Evolutionary conservation across 306 rosid genomes (phyloP).

Genomic region (Dalbergia cochinchinensis): DNA sequence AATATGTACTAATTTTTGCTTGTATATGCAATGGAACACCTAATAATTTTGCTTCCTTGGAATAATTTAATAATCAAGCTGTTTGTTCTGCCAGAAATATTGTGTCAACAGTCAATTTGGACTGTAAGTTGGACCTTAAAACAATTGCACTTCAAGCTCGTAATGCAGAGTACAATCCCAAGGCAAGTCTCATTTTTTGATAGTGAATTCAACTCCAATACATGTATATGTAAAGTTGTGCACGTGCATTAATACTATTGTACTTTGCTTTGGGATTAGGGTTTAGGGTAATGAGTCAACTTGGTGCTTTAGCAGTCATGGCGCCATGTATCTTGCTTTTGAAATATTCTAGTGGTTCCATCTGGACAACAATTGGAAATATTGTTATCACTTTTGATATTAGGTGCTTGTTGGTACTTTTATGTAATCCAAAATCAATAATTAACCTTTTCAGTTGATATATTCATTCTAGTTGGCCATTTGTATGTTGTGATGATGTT

Average conservation of each 20-base stretch:
- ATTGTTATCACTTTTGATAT: not conserved
- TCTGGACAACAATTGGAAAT: constrained; percentile 1
- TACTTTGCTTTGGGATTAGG: not conserved
- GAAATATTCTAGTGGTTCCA: not conserved
- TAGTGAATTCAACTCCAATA: not conserved
- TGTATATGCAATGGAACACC: not conserved
- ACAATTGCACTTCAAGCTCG: constrained; percentile 92
- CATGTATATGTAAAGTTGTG: not conserved
- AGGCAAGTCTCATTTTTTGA: constrained; percentile 58
- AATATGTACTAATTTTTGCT: not conserved
- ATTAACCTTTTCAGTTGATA: not conserved
- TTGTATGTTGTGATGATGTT: constrained; percentile 18
- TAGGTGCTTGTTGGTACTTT: not conserved
- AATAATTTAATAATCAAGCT: constrained; percentile 20
- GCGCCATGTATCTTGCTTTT: not conserved
- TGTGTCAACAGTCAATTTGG: constrained; percentile 94
- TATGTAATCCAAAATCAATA: not conserved
- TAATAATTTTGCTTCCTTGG: not conserved
- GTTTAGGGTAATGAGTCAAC: not conserved
- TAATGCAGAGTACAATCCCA: constrained; percentile 98
- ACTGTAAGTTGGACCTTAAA: constrained; percentile 94
- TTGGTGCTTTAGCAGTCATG: not conserved
- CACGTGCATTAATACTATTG: not conserved
- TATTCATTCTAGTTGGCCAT: not conserved
- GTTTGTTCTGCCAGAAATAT: constrained; percentile 67